Percentiles rank a stretch among this genome's conserved stretches.
Evolutionary conservation across 2,329 filamentous ascomycete genomes (phyloP).

Genomic region (Rhinocladiella similis): DNA sequence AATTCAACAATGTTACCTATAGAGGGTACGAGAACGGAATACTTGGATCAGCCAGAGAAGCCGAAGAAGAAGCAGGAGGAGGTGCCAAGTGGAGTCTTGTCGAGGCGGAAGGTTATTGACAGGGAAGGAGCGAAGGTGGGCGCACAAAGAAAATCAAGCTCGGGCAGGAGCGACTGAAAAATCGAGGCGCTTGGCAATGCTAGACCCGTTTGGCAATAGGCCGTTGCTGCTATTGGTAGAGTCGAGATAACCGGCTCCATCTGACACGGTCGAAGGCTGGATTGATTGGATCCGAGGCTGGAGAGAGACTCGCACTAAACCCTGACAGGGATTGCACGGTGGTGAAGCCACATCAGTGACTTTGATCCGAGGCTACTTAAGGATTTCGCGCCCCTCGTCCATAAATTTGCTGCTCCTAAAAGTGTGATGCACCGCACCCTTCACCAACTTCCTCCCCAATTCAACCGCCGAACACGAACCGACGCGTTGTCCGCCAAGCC

Average conservation of each 20-base stretch:
- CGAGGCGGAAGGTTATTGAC: neutral
- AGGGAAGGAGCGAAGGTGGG: neutral
- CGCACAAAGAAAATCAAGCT: neutral
- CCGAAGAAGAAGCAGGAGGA: neutral
- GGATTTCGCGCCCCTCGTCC: conserved; percentile 10
- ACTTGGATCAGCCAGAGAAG: neutral
- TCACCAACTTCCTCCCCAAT: neutral
- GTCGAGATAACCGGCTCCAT: neutral
- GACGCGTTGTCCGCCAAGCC: conserved; percentile 14
- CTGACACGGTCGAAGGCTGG: neutral
- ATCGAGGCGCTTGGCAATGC: conserved; percentile 1
- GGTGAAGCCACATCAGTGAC: neutral
- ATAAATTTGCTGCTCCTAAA: conserved; percentile 16
- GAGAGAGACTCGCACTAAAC: neutral
- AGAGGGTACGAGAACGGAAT: too few relatives aligned
- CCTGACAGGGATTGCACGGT: neutral
- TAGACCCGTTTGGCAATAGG: neutral
- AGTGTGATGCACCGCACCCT: conserved; percentile 7
- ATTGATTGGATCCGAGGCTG: neutral
- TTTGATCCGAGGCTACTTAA: conserved; percentile 20
- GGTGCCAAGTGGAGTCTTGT: neutral
- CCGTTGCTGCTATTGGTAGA: neutral
- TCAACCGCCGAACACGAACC: neutral
- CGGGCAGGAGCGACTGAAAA: conserved; percentile 1
- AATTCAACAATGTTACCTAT: too few relatives aligned